Evolutionary conservation across 805 yeast genomes (phyloP).

Genomic region (Yarrowia hollandica): DNA sequence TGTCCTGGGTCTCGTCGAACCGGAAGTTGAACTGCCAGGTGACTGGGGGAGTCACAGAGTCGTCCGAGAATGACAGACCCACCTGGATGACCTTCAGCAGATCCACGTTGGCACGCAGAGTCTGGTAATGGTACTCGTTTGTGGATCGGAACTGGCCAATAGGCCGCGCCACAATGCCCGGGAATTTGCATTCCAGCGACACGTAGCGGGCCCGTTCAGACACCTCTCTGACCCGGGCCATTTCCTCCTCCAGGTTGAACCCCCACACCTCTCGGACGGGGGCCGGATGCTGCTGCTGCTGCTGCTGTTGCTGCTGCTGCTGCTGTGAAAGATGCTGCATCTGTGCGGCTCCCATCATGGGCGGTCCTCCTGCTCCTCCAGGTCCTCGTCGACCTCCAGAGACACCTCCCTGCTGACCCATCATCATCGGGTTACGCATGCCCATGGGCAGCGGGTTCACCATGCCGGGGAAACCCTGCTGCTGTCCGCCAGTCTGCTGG

Average conservation of each 20-base stretch:
- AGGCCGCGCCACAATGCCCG: conserved; percentile 95
- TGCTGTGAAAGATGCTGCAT: conserved; percentile 25
- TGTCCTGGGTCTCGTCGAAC: conserved; percentile 70
- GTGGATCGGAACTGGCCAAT: conserved; percentile 89
- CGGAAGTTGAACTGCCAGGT: conserved; percentile 97
- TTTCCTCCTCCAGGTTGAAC: conserved; percentile 45
- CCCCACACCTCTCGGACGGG: conserved; percentile 42
- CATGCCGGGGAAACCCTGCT: conserved; percentile 21
- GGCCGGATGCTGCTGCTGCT: conserved; percentile 18
- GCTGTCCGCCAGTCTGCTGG: conserved; percentile 19
- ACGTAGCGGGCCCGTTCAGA: conserved; percentile 44
- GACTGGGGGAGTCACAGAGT: conserved; percentile 49
- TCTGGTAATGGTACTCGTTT: conserved; percentile 92
- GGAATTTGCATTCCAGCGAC: conserved; percentile 83
- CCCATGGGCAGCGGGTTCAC: conserved; percentile 25
- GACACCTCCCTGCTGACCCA: conserved; percentile 18
- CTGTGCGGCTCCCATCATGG: conserved; percentile 17
- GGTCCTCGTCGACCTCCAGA: conserved; percentile 24
- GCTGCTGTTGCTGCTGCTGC: conserved; percentile 22
- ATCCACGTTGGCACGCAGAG: conserved; percentile 88
- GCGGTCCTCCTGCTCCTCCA: conserved; percentile 22
- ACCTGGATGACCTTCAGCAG: conserved; percentile 81
- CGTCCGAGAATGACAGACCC: conserved; percentile 73
- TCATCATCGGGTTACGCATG: conserved; percentile 26
- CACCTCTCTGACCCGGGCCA: conserved; percentile 44